Conservation (phyloP, 2,329 filamentous ascomycete genomes). For the Cercospora sp. region DNA sequence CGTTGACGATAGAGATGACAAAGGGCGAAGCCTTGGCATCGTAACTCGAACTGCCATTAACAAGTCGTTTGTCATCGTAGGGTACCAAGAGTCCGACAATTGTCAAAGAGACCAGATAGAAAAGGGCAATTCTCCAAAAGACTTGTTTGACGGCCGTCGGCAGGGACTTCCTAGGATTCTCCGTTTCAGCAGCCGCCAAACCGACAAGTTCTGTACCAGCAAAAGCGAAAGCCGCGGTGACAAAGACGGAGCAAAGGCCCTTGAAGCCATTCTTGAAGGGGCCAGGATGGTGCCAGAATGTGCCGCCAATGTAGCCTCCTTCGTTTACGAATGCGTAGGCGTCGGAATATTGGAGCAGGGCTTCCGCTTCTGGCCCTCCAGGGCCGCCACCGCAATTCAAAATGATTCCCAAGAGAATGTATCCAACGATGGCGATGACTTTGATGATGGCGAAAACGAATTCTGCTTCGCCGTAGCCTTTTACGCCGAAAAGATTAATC, state of each 20-base stretch:
- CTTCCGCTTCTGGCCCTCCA: slow-evolving; percentile 10
- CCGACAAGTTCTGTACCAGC: slow-evolving; percentile 65
- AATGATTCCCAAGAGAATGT: slow-evolving; percentile 65
- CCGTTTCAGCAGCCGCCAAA: slow-evolving; percentile 56
- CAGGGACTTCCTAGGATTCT: slow-evolving; percentile 52
- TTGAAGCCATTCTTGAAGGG: slow-evolving; percentile 61
- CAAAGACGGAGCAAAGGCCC: slow-evolving; percentile 64
- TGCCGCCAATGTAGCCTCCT: slow-evolving; percentile 61
- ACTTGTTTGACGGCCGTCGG: slow-evolving; percentile 41
- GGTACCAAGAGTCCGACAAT: slow-evolving; percentile 41
- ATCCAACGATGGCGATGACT: slow-evolving; percentile 55
- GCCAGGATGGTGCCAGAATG: slow-evolving; percentile 46
- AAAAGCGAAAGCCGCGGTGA: slow-evolving; percentile 65
- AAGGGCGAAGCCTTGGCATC: slow-evolving; percentile 59
- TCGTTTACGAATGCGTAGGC: slow-evolving; percentile 38
- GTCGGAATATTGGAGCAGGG: slow-evolving; percentile 15
- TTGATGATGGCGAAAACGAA: slow-evolving; percentile 43
- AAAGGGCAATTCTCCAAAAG: slow-evolving; percentile 40
- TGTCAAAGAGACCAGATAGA: slow-evolving; percentile 40
- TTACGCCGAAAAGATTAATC: slow-evolving; percentile 40
- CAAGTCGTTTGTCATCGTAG: slow-evolving; percentile 37
- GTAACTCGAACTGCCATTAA: slow-evolving; percentile 39
- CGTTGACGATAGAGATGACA: slow-evolving; percentile 63
- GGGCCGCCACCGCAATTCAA: slow-evolving; percentile 62
- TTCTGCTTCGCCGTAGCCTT: slow-evolving; percentile 41